Evolutionary conservation across 2,329 filamentous ascomycete species (phyloP), one percentile per base, ranked within the genome.

Genomic region (Cordyceps cateniannulata): DNA sequence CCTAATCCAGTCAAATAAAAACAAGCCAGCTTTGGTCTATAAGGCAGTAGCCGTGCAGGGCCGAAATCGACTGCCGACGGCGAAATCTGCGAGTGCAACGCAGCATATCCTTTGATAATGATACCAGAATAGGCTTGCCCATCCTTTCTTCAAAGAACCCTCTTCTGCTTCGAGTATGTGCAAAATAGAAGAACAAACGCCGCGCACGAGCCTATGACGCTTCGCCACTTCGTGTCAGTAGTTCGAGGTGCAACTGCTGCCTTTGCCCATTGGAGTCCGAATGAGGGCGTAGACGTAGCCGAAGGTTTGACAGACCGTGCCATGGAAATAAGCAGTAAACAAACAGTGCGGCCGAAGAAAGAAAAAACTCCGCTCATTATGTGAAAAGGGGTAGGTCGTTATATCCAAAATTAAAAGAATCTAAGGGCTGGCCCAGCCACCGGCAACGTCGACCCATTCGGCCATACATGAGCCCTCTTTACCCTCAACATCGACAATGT

Each of bases 391-490:
- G 38, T 48, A 48, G 27, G 58, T 60, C 58, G 58, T 60, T 22
- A 53, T 60, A 60, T 60, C 58, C 58, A 60, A 60, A 48, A 60
- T 44, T 18, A 50, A 22, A n/a, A 52, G 22, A 32, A 51, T 61
- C 73, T 71, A 79, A 57, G 77, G 76, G 63, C 77, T 79, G 62
- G 90, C 86, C 91, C 93, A 99, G 62, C 95, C 95, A 67, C 95
- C 95, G 52, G 93, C 93, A 68, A 97, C 92, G 63, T 97, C 91
- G 16, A 99, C 95, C 95, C 95, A 99, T 76, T 99, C 92, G 10
- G 91, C 84, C 61, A 97, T 80, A 76, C 95, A 99, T 67, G 91
- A 96, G 63, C 95, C 95, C 72, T 96, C 90, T 76, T 98, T 99
- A 74, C 92, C 93, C 78, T 99, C 95, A 27, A 99, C 93, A 71